Conservation (phyloP, 192 early-diverging fungal genomes). For the Rhizoclosmatium sp. region DNA sequence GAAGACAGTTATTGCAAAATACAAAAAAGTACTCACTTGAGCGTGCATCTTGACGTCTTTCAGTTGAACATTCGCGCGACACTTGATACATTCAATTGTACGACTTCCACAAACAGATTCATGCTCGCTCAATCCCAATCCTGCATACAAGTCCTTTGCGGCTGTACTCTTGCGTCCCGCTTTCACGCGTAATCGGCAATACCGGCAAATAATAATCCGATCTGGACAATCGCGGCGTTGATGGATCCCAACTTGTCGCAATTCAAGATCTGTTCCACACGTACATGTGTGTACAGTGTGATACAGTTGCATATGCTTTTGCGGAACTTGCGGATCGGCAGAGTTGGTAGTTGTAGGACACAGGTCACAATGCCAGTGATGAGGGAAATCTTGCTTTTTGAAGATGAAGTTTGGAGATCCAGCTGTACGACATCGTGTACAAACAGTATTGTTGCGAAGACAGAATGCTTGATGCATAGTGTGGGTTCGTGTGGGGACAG, state of each 20-base stretch:
- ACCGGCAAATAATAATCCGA: constrained; percentile 81
- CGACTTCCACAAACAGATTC: constrained; percentile 87
- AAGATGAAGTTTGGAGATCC: constrained; percentile 54
- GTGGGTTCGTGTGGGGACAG: constrained; percentile 66
- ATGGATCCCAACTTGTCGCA: constrained; percentile 61
- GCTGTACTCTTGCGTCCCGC: constrained; percentile 65
- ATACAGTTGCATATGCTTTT: constrained; percentile 73
- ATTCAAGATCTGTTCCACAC: constrained; percentile 51
- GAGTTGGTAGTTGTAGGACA: constrained; percentile 58
- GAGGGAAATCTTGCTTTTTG: constrained; percentile 65
- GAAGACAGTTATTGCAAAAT: neutral
- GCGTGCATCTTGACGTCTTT: constrained; percentile 83
- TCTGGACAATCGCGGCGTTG: constrained; percentile 72
- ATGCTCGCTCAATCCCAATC: constrained; percentile 65
- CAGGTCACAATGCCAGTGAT: constrained; percentile 86
- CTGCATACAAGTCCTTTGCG: constrained; percentile 71
- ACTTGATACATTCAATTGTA: constrained; percentile 84
- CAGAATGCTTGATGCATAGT: constrained; percentile 82
- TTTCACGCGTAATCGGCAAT: constrained; percentile 75
- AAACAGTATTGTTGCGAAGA: constrained; percentile 78
- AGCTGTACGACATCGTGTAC: constrained; percentile 61
- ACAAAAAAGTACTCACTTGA: constrained; percentile 51
- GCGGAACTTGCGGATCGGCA: constrained; percentile 47
- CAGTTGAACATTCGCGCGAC: constrained; percentile 72
- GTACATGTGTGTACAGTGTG: constrained; percentile 69